A percentile compares a stretch with the other conserved stretches of the same genome.
phyloP scores from a whole-genome alignment of 768 basidiomycete genomes.

The Lepiota venenata region DNA sequence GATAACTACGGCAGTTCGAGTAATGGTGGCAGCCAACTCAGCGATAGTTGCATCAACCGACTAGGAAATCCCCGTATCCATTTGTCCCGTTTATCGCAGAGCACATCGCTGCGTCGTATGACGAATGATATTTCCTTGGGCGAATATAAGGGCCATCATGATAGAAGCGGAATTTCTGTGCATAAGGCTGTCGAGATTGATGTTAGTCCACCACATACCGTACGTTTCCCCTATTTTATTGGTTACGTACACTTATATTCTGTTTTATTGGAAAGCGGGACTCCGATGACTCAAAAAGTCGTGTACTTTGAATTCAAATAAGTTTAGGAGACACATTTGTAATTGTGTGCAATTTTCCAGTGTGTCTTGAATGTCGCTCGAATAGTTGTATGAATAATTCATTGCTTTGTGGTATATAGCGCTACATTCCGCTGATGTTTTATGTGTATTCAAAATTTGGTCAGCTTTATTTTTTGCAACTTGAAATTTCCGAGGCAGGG shows the following conservation, averaged over 20 bases:
- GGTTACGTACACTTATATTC: too few relatives aligned
- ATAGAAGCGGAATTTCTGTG: slow-evolving; percentile 14
- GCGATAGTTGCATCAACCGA: background rate
- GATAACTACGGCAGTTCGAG: slow-evolving; percentile 11
- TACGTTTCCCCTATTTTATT: background rate
- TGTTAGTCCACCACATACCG: slow-evolving; percentile 12
- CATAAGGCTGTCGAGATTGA: slow-evolving; percentile 20
- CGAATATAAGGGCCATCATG: slow-evolving; percentile 7
- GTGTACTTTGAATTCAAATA: background rate
- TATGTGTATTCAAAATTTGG: too few relatives aligned
- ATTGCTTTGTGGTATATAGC: too few relatives aligned
- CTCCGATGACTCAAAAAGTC: too few relatives aligned
- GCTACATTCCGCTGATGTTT: too few relatives aligned
- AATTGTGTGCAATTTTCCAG: too few relatives aligned
- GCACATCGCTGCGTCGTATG: background rate
- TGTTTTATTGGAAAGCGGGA: too few relatives aligned
- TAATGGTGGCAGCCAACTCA: background rate
- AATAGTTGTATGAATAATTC: too few relatives aligned
- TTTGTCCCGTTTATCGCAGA: background rate
- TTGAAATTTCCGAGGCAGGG: too few relatives aligned
- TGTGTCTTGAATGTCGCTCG: too few relatives aligned
- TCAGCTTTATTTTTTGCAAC: too few relatives aligned
- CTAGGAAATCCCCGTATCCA: slow-evolving; percentile 6
- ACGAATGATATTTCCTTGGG: slow-evolving; percentile 19
- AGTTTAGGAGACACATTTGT: background rate